A percentile compares a stretch with the other conserved stretches of the same genome.
Conservation (phyloP, 169 alveolate genomes). For the Perkinsus marinus region DNA sequence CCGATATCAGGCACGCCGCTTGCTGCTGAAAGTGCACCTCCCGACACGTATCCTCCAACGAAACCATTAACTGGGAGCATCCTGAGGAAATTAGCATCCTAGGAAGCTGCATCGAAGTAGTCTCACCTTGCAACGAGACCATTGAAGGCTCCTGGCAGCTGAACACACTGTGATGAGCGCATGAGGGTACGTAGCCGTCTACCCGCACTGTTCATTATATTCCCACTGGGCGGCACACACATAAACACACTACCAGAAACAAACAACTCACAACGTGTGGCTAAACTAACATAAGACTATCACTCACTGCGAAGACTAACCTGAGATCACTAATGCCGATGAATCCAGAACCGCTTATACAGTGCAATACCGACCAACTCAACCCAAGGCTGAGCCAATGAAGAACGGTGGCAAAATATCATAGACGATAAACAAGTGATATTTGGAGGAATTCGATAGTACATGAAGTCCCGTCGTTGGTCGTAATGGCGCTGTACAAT, state of each 20-base stretch:
- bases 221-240: background rate
- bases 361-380: background rate
- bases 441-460: background rate
- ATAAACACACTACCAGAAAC: too few species aligned
- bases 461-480: background rate
- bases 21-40: constrained; percentile 62
- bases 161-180: constrained; percentile 28
- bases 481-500: background rate
- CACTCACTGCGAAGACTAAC: too few species aligned
- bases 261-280: too few species aligned
- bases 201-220: constrained; percentile 9
- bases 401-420: background rate
- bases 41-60: constrained; percentile 58
- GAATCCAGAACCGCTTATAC: too few species aligned
- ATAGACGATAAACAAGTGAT: background rate
- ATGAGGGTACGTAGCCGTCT: constrained; percentile 31
- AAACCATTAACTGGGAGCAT: constrained; percentile 39
- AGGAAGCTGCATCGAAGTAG: background rate
- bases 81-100: background rate
- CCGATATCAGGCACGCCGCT: constrained; percentile 70
- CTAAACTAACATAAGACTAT: too few species aligned
- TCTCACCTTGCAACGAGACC: constrained; percentile 39
- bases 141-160: constrained; percentile 67
- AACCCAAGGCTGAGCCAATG: background rate
- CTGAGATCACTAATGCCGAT: too few species aligned